phyloP scores from a whole-genome alignment of 2,329 filamentous ascomycete genomes.

The Dryadomyces quercivorus region DNA sequence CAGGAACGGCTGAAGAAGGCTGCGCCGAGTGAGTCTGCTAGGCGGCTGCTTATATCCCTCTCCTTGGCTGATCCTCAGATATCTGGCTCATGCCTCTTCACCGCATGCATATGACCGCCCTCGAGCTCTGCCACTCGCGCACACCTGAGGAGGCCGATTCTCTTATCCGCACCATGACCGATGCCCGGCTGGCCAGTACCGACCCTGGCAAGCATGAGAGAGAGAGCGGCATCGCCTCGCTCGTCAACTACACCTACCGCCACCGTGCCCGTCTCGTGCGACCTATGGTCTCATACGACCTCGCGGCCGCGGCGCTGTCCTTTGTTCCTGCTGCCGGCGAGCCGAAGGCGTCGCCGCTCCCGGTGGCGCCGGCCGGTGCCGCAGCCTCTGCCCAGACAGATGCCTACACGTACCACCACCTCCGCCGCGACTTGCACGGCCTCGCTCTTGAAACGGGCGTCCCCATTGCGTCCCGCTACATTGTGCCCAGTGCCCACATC shows the following conservation, averaged over 20 bases:
- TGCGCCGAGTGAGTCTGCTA: constrained; percentile 50
- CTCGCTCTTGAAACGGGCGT: constrained; percentile 49
- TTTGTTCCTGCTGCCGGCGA: constrained; percentile 72
- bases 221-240: constrained; percentile 35
- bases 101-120: constrained; percentile 70
- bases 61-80: background rate
- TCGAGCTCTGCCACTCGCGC: constrained; percentile 75
- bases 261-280: constrained; percentile 68
- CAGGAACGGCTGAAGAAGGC: constrained; percentile 53
- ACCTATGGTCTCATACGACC: constrained; percentile 73
- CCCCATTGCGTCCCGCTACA: constrained; percentile 66
- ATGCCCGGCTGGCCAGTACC: background rate
- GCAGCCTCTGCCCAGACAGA: constrained; percentile 32
- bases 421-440: constrained; percentile 66
- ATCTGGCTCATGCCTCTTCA: constrained; percentile 77
- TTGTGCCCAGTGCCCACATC: constrained; percentile 81
- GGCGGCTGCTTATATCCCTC: background rate
- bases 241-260: constrained; percentile 47
- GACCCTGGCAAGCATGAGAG: background rate
- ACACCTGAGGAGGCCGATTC: constrained; percentile 54
- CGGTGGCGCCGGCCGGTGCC: constrained; percentile 20
- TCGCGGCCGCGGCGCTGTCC: constrained; percentile 73
- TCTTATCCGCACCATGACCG: constrained; percentile 42
- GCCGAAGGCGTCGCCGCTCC: constrained; percentile 26
- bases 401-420: constrained; percentile 77